Conservation (phyloP, 495 filamentous ascomycete genomes). For the Aspergillus affinis region DNA sequence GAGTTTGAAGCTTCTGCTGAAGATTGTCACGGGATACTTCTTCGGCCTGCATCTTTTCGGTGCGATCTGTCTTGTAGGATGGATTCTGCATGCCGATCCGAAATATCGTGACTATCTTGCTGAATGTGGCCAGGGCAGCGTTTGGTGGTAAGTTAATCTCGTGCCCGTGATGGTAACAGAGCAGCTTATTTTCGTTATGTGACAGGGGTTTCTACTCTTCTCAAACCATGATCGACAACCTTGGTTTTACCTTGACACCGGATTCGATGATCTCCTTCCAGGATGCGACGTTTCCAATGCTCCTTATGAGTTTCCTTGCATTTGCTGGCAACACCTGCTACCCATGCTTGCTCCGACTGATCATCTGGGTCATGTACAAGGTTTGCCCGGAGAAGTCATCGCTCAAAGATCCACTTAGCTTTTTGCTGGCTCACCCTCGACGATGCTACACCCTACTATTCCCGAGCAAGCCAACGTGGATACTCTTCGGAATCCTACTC, state of each 20-base stretch:
- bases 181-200: too few species aligned
- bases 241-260: constrained; percentile 72
- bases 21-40: constrained; percentile 60
- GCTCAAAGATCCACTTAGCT: constrained; percentile 40
- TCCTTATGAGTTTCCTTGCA: constrained; percentile 71
- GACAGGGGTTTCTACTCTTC: constrained; percentile 39
- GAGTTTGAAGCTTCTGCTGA: constrained; percentile 53
- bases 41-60: constrained; percentile 65
- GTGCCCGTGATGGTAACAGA: too few species aligned
- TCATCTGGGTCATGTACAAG: constrained; percentile 67
- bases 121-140: constrained; percentile 51
- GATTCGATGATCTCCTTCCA: constrained; percentile 82
- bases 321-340: constrained; percentile 82
- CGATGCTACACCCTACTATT: constrained; percentile 65
- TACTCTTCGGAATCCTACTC: constrained; percentile 58
- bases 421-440: constrained; percentile 59
- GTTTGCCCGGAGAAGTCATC: constrained; percentile 42
- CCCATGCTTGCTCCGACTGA: constrained; percentile 74
- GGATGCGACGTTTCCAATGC: constrained; percentile 61
- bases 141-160: constrained; percentile 85
- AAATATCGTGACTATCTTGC: constrained; percentile 57
- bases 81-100: constrained; percentile 58
- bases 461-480: constrained; percentile 60
- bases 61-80: constrained; percentile 60
- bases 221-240: constrained; percentile 40